These are phyloP conservation scores for Physcomitrium patens DNA, from an alignment of 225 moss, liverwort and hornwort genomes.

Conservation along the genomic window DNA sequence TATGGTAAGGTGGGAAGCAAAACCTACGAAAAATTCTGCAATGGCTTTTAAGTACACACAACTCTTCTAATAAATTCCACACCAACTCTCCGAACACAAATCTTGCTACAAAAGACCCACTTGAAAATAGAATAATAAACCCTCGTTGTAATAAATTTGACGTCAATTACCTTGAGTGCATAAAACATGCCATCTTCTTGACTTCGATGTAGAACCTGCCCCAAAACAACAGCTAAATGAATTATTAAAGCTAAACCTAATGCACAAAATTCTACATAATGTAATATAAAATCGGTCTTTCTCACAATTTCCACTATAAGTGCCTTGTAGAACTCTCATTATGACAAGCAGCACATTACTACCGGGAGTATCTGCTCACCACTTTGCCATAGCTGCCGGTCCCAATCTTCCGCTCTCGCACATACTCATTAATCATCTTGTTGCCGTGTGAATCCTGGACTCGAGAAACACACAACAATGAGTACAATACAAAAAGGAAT, in stretches of 20 bases:
- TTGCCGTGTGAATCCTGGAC: conserved; percentile 85
- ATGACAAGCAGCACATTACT: neutral
- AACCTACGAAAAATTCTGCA: neutral
- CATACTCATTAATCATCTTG: conserved; percentile 92
- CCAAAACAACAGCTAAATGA: conserved; percentile 14
- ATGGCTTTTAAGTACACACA: neutral
- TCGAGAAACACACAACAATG: neutral
- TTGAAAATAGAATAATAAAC: neutral
- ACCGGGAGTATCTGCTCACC: conserved; percentile 54
- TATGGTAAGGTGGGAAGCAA: conserved; percentile 6
- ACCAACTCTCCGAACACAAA: neutral
- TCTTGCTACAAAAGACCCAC: neutral
- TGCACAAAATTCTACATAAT: conserved; percentile 6
- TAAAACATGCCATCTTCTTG: conserved; percentile 73
- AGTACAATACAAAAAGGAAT: neutral
- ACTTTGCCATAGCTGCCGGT: conserved; percentile 99
- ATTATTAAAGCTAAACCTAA: conserved; percentile 17
- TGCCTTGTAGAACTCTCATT: neutral
- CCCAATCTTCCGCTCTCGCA: conserved; percentile 82
- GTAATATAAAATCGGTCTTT: neutral
- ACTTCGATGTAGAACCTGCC: conserved; percentile 92
- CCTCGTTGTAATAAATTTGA: neutral
- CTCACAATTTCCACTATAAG: neutral
- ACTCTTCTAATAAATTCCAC: conserved; percentile 10
- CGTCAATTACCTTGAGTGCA: conserved; percentile 84